Base-by-base conservation (phyloP, 257 asterid species). In the Solanum gracilifrons region DNA sequence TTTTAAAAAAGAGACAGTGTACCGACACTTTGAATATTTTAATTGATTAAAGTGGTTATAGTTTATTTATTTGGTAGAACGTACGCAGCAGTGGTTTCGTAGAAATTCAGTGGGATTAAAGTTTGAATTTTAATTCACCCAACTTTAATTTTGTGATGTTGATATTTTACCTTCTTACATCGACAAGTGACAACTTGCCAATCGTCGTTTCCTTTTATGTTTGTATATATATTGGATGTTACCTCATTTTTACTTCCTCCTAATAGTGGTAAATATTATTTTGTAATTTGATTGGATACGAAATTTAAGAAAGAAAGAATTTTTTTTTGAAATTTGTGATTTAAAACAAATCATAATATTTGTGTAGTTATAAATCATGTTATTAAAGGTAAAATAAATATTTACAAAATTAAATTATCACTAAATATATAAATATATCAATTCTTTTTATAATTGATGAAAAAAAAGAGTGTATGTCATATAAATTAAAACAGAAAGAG, bases 1-100 rank as follows among this genome's bases (percentile, higher is more conserved):
- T n/a, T 62, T 43, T 51, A 4, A 37, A 23, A 27, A 1, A 82
- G 83, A 77, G 92, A 88, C 92, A 87, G 76, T 83, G 88, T 82
- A 66, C 93, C 95, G 91, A 90, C 93, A 88, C 87, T 86, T 72
- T 27, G 35, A 82, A 69, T 86, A 74, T n/a, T 73, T 23, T 79
- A 82, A 85, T 77, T 77, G 72, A 85, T 20, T 16, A 32, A 82
- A 64, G 55, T 82, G 43, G 51, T 62, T 60, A 39, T 35, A 31
- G 35, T 83, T 48, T 68, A 41, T 66, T 32, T 58, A 46, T 69
- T 27, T 60, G 68, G 13, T 20, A 21, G 64, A 11, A 68, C 33
- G 74, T 72, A 72, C 79, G 79, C 64, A 41, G 31, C 25, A 60
- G 55, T 41, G 79, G 88, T 31, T 68, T 87, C 29, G 5, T 75